Evolutionary conservation across 179 eudicot genomes (phyloP).

Genomic region (Beta corolliflora): DNA sequence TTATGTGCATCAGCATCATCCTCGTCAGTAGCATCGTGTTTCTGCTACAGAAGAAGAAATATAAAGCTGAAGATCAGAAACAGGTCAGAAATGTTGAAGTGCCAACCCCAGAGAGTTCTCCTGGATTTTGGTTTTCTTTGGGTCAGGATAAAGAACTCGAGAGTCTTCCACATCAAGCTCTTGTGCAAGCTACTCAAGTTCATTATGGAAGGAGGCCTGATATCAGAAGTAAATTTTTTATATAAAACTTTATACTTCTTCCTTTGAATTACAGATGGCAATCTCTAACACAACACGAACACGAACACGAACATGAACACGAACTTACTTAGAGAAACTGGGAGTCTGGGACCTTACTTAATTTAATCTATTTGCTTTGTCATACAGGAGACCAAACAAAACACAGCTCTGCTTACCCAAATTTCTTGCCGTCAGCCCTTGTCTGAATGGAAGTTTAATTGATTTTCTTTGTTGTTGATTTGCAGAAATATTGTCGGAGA

Average conservation of each 20-base stretch:
- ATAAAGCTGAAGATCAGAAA: slow-evolving; percentile 16
- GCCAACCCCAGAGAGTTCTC: slow-evolving; percentile 48
- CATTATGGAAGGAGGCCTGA: slow-evolving; percentile 71
- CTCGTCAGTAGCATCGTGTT: slow-evolving; percentile 48
- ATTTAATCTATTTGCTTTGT: too few relatives aligned
- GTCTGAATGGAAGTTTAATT: not conserved
- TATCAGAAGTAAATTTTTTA: slow-evolving; percentile 42
- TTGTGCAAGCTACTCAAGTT: slow-evolving; percentile 53
- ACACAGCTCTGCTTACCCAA: too few relatives aligned
- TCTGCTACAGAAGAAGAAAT: slow-evolving; percentile 56
- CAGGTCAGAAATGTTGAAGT: slow-evolving; percentile 49
- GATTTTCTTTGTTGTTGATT: too few relatives aligned
- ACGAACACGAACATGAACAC: too few relatives aligned
- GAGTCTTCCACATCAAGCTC: slow-evolving; percentile 60
- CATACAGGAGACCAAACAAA: too few relatives aligned
- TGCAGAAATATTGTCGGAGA: slow-evolving; percentile 43
- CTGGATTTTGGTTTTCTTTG: slow-evolving; percentile 41
- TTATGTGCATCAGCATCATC: slow-evolving; percentile 57
- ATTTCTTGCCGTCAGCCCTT: not conserved
- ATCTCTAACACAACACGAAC: too few relatives aligned
- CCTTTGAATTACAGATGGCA: not conserved
- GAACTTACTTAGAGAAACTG: too few relatives aligned
- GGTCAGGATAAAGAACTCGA: slow-evolving; percentile 56
- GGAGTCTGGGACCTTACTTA: too few relatives aligned
- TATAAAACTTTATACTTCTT: too few relatives aligned